Base-by-base conservation (phyloP, 306 rosid genomes). In the Trifolium fragiferum region DNA sequence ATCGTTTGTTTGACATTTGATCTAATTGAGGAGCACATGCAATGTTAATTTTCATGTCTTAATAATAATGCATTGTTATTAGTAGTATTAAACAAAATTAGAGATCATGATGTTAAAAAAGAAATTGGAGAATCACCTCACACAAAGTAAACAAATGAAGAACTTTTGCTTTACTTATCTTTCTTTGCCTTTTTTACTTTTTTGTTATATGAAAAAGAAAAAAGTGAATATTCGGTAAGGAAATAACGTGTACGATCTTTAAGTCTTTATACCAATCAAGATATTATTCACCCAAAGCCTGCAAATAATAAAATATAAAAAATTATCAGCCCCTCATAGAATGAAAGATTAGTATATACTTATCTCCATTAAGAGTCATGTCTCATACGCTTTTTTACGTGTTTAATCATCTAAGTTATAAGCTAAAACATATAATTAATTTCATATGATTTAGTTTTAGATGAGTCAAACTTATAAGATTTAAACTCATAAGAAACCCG, bases 1-100 rank as follows among this genome's bases (percentile, higher is more conserved):
- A 70, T 30, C 55, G 8, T 80, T 73, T 82, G 35, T 80, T 73
- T 82, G 40, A 75, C 84, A 62, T 66, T 49, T 50, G 57, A 4
- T 50, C 21, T 50, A 67, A 43, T 70, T 75, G 70, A 75, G 40
- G 44, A 57, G 70, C 82, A 81, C 74, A 32, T 50, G 69, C 78
- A 60, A 20, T 62, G 66, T 43, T 76, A 61, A 53, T 76, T 66
- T 69, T 70, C 2, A 58, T 21, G 14, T 60, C 35, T 30, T 72
- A 5, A 20, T 46, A 46, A 46, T 78, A 6, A 21, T 75, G 21
- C 16, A 11, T 13, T 43, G 49, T 43, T 43, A 5, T 43, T 43
- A 12, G 5, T 12, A 43, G 14, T 11, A 44, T 7, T 25, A 38
- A 33, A 40, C 5, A 21, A 41, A 66, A 61, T 25, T 18, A 65